Evolutionary conservation across 108 stramenopile genomes (phyloP), one percentile per base, ranked within the genome.

Genomic region (Cylindrotheca fusiformis): DNA sequence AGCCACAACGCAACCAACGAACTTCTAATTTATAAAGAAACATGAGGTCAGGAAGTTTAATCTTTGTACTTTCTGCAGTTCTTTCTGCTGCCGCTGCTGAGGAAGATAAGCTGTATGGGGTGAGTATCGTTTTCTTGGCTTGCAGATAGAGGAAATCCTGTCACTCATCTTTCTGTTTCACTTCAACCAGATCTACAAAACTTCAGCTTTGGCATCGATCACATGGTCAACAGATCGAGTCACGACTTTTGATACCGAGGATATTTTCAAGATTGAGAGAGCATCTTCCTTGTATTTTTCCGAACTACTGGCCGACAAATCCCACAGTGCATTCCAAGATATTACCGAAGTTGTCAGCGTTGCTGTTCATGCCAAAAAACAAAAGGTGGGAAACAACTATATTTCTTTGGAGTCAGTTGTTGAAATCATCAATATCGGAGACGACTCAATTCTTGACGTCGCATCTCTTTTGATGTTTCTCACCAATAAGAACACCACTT

Each of bases 401-500:
- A 48, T 72, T 5, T 32, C 36, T 19, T 32, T 65, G 10, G 51
- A 58, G 20, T 44, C 63, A 4, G 52, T 50, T 4, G 41, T 72
- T 27, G 45, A 52, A 4, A 51, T 72, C 6, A 22, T 67, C 25
- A 63, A 74, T 41, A 51, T 60, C 25, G 72, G 72, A 36, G 54
- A 74, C 27, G 31, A 48, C 4, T 65, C 59, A 36, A 66, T 74
- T 26, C 21, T 26, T 5, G 65, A 74, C 53, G 50, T 74, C 14
- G 48, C 72, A 10, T 65, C 48, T 3, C 55, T 74, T 14, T 46
- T 74, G 3, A 48, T 41, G 18, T 67, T 74, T 53, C 55, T 67
- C 6, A 64, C 64, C 17, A 58, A 74, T 41, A 61, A 33, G 23
- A 74, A 74, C 47, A 67, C 51, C 36, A 67, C 72, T 5, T 47